Evolutionary conservation across 1,284 basidiomycete species (phyloP).

Genomic region (Ustilago shanxiensis): DNA sequence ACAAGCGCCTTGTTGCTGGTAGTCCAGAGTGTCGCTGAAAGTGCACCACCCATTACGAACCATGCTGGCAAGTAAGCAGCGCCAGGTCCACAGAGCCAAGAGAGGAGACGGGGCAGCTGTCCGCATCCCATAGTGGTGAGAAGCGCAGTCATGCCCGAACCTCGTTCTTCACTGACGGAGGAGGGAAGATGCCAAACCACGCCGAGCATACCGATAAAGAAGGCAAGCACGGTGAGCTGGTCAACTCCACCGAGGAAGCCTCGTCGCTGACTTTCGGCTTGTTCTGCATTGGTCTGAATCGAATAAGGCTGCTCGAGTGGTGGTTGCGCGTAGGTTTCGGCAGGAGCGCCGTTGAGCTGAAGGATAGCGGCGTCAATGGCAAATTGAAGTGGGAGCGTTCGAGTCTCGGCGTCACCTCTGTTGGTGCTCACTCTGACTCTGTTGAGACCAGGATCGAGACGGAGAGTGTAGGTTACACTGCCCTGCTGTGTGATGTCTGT

Average conservation of each 20-base stretch:
- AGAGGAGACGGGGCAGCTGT: slow-evolving; percentile 40
- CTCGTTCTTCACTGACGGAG: slow-evolving; percentile 70
- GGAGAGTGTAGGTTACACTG: slow-evolving; percentile 78
- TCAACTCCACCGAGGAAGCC: slow-evolving; percentile 38
- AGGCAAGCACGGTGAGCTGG: slow-evolving; percentile 37
- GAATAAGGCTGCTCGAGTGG: slow-evolving; percentile 79
- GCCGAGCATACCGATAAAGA: slow-evolving; percentile 80
- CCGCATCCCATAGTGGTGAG: slow-evolving; percentile 48
- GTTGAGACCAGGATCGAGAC: slow-evolving; percentile 77
- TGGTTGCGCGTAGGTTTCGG: slow-evolving; percentile 59
- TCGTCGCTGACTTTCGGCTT: slow-evolving; percentile 76
- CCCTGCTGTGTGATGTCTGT: slow-evolving; percentile 62
- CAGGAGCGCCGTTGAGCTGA: slow-evolving; percentile 72
- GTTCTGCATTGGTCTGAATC: slow-evolving; percentile 77
- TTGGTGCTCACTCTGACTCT: slow-evolving; percentile 78
- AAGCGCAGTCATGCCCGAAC: slow-evolving; percentile 43
- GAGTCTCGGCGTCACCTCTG: slow-evolving; percentile 78
- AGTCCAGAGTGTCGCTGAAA: slow-evolving; percentile 79
- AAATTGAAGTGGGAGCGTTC: slow-evolving; percentile 81
- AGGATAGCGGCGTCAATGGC: slow-evolving; percentile 79
- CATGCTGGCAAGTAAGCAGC: slow-evolving; percentile 77
- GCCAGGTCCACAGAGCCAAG: slow-evolving; percentile 44
- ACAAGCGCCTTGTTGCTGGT: slow-evolving; percentile 77
- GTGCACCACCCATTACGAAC: slow-evolving; percentile 76
- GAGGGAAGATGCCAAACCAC: slow-evolving; percentile 73